Evolutionary conservation across 1,284 basidiomycete genomes (phyloP).

Genomic region (Nidula niveotomentosa): DNA sequence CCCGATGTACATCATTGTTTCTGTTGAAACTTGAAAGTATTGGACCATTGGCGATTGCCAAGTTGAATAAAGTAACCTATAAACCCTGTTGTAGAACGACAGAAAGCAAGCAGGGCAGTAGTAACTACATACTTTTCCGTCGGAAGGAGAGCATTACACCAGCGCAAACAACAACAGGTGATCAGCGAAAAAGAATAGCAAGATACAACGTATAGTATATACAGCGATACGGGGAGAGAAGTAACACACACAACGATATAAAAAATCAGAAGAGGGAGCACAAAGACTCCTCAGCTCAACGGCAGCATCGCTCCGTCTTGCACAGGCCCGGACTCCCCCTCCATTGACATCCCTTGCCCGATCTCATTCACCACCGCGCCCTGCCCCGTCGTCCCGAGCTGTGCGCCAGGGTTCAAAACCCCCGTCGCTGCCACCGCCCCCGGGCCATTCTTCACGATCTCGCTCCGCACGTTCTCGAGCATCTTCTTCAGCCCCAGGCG

Average conservation of each 20-base stretch:
- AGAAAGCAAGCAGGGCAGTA: too few species aligned
- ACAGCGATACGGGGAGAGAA: background rate
- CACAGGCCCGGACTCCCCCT: slow-evolving; percentile 42
- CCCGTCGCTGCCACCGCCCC: slow-evolving; percentile 14
- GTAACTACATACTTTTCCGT: background rate
- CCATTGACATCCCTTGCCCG: slow-evolving; percentile 30
- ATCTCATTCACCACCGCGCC: slow-evolving; percentile 57
- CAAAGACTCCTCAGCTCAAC: slow-evolving; percentile 29
- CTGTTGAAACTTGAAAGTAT: too few species aligned
- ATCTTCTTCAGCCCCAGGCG: slow-evolving; percentile 63
- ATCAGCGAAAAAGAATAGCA: too few species aligned
- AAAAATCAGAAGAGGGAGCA: background rate
- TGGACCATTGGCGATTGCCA: too few species aligned
- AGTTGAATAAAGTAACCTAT: too few species aligned
- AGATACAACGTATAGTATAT: too few species aligned
- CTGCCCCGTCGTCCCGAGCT: slow-evolving; percentile 53
- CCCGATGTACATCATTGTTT: too few species aligned
- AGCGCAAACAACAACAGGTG: too few species aligned
- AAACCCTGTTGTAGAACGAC: too few species aligned
- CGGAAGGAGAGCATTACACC: background rate
- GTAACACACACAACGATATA: background rate
- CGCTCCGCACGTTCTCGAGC: slow-evolving; percentile 61
- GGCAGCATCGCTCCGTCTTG: slow-evolving; percentile 45
- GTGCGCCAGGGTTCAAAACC: slow-evolving; percentile 29
- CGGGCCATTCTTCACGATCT: slow-evolving; percentile 54